Evolutionary conservation across 1,284 basidiomycete genomes (phyloP).

Genomic region (Hemileia vastatrix): DNA sequence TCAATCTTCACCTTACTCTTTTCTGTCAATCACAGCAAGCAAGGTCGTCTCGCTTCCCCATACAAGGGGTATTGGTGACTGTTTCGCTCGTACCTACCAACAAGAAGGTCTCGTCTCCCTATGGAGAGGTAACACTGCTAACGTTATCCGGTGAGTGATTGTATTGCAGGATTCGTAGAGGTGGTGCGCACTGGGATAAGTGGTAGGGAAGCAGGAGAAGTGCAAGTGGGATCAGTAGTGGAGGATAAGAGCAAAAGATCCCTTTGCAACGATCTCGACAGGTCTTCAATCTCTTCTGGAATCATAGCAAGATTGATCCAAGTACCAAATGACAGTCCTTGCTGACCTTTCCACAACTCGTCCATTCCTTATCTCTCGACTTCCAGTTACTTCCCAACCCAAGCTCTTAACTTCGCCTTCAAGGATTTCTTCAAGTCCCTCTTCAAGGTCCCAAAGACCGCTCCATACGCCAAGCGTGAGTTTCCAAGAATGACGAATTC

Average conservation of each 20-base stretch:
- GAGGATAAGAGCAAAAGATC: no score
- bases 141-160: conserved; percentile 46
- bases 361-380: not conserved
- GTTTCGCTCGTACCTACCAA: conserved; percentile 44
- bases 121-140: conserved; percentile 45
- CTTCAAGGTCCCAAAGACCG: conserved; percentile 42
- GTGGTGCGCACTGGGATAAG: no score
- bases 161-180: no score
- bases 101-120: conserved; percentile 43
- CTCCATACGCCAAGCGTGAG: conserved; percentile 41
- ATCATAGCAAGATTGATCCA: no score
- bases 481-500: not conserved
- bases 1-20: no score
- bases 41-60: conserved; percentile 42
- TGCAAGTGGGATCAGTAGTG: no score
- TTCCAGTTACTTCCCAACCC: conserved; percentile 1
- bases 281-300: no score
- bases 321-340: no score
- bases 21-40: conserved; percentile 32
- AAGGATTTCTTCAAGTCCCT: conserved; percentile 44
- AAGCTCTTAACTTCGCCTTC: conserved; percentile 5
- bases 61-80: conserved; percentile 46
- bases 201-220: no score
- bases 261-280: no score
- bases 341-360: conserved; percentile 38